Evolutionary conservation across 768 basidiomycete species (phyloP), one percentile per base, ranked within the genome.

Genomic region (Boletus patriciae): DNA sequence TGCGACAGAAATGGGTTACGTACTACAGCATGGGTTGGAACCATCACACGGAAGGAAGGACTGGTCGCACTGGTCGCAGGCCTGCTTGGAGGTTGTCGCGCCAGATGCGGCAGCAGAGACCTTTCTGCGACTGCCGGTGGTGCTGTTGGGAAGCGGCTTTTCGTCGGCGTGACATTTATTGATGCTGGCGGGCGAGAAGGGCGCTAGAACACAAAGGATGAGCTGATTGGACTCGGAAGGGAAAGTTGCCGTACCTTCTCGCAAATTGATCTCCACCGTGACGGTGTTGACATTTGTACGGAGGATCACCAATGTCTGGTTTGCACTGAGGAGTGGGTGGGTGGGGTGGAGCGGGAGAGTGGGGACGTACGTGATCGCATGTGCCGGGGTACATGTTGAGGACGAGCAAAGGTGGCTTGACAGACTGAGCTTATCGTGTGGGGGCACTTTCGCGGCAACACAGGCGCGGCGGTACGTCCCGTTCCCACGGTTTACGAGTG

Each of bases 181-280:
- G 59, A 92, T 79, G 64, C n/a, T 94, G 92, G 63, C 92, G 76
- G 6, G 92, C 91, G 43, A 94, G 83, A 4, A 94, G 79, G 76
- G 93, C 92, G 69, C 90, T 92, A 13, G 23, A n/a, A 21, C 0
- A 11, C 10, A 29, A 25, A 49, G 7, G 37, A 38, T 55, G 60
- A 55, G 54, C 52, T 19, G 54, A 55, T 42, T 42, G 27, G 48
- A 59, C 23, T n/a, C n/a, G n/a, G n/a, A n/a, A n/a, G 45, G 52
- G 50, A 43, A 53, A 33, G 42, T 25, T 50, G 51, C 45, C 70
- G 12, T 45, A 88, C 90, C 90, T 92, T 67, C 92, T 74, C 2
- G 92, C 92, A 67, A 94, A 94, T 74, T 92, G 90, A 76, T 94
- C 92, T 37, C 91, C 91, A 71, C 91, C n/a, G n/a, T n/a, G n/a